Conservation (phyloP, 2,329 filamentous ascomycete genomes). For the Coniella lustricola region DNA sequence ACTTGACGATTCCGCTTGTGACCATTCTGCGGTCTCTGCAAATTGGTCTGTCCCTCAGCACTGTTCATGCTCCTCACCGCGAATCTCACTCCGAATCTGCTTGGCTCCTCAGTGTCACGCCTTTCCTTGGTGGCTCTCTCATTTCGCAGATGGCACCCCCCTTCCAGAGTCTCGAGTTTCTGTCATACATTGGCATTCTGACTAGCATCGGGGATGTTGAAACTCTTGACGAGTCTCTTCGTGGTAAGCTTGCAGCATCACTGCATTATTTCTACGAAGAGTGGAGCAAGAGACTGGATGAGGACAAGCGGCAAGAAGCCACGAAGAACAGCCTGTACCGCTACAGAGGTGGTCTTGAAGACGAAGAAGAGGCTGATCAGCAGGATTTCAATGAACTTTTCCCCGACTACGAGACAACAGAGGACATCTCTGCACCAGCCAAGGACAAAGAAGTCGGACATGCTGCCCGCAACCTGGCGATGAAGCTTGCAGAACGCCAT, state of each 20-base stretch:
- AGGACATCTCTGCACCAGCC: constrained; percentile 26
- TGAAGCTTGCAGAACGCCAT: constrained; percentile 57
- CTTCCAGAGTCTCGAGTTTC: constrained; percentile 38
- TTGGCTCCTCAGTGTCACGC: constrained; percentile 39
- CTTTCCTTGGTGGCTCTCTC: constrained; percentile 48
- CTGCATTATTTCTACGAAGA: constrained; percentile 69
- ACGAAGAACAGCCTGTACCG: constrained; percentile 72
- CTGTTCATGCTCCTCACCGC: constrained; percentile 3
- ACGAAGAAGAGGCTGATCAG: constrained; percentile 66
- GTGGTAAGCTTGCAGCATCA: constrained; percentile 54
- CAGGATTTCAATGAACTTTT: constrained; percentile 76
- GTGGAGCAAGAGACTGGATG: constrained; percentile 71
- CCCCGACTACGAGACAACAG: constrained; percentile 62
- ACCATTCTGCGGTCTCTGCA: constrained; percentile 74
- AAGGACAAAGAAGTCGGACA: constrained; percentile 29
- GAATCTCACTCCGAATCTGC: constrained; percentile 1
- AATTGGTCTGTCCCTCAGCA: constrained; percentile 61
- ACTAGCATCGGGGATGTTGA: constrained; percentile 41
- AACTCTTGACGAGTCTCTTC: constrained; percentile 33
- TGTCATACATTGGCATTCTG: constrained; percentile 40
- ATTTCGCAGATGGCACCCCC: constrained; percentile 19
- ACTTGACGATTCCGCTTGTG: constrained; percentile 71
- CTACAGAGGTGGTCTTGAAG: constrained; percentile 70
- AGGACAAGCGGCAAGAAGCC: constrained; percentile 69
- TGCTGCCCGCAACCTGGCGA: constrained; percentile 47